Evolutionary conservation across 2,329 filamentous ascomycete species (phyloP), one percentile per base, ranked within the genome.

Genomic region (Aspergillus fructus): DNA sequence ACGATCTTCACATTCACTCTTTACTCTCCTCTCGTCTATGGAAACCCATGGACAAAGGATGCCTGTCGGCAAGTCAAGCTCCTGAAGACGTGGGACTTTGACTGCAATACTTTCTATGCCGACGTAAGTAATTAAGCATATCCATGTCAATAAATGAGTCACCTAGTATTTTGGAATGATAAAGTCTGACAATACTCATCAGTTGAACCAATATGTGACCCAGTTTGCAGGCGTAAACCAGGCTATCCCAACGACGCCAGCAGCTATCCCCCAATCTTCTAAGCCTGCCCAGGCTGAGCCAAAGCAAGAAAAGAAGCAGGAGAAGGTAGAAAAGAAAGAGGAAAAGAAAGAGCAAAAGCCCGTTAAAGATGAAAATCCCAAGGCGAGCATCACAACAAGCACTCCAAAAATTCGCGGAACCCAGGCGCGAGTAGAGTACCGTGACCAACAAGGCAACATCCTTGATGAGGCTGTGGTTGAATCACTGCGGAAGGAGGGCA

Each of bases 1-100:
- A 88, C 88, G 48, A 85, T 92, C 53, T 84, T 85, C 17, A 89
- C 88, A 5, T 99, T 97, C 72, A 82, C 83, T 2, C 79, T 97
- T n/a, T 96, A 91, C 73, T 86, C 93, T 9, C 94, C 94, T 40
- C 82, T 99, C 39, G 87, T 90, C 11, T 99, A 99, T 70, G 94
- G 94, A 60, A 97, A 96, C 72, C 81, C 87, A 51, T 99, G 94
- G 94, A 99, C 93, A 51, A 90, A 91, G 80, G 79, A 83, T 58
- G 89, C 94, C 69, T 99, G 94, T 82, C 87, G 86, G 65, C 86
- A 86, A 56, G 88, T 94, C 60, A 97, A 97, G 81, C 80, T 99
- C 12, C 88, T 97, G 71, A 80, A 83, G 58, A 88, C 86, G 2
- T 99, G 94, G 94, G 94, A 99, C 73, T 99, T 93, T 84, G 94